Evolutionary conservation across 352 stramenopile species (phyloP), one percentile per base, ranked within the genome.

Genomic region (Phytophthora macrochlamydospora): DNA sequence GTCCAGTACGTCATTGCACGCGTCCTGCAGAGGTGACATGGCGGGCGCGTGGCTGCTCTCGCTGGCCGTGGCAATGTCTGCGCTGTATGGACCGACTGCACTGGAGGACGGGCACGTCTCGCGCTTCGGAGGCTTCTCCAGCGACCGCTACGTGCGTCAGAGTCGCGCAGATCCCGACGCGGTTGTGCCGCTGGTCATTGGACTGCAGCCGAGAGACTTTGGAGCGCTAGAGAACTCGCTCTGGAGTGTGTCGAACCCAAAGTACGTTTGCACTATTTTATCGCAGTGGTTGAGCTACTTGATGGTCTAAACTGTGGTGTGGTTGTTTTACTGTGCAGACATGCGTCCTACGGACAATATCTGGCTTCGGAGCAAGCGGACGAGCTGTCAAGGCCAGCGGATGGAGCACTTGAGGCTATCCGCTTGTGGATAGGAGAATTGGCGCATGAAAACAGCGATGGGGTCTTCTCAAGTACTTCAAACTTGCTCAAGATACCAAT

Each of bases 181-280:
- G 29, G 38, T 78, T 28, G 75, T 90, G 54, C 81, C 75, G 42
- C 63, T 93, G 37, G 71, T 82, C 14, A 71, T 93, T 28, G 79
- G 81, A 9, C 63, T 93, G 35, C 74, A 64, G 9, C 70, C 74
- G 8, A 48, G 35, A 4, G 80, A 92, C 75, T 91, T 89, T 65
- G 56, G 60, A 13, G 56, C 59, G 4, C 50, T 93, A 9, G 85
- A 92, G 67, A 62, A 61, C 35, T 66, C 61, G 30, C 71, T 93
- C 30, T 92, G 78, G 62, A 46, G 62, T 6, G 70, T 90, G 0
- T 89, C 85, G 0, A 62, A 90, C 53, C 85, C 85, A 7, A 69
- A 45, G 81, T 91, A 78, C 37, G 81, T 81, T 12, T 33, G 12
- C 32, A 43, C 3, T 55, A n/a, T 14, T 24, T 3, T 63, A 29